Conservation (phyloP, 805 yeast genomes). For the Zygosaccharomyces kombuchaensis region DNA sequence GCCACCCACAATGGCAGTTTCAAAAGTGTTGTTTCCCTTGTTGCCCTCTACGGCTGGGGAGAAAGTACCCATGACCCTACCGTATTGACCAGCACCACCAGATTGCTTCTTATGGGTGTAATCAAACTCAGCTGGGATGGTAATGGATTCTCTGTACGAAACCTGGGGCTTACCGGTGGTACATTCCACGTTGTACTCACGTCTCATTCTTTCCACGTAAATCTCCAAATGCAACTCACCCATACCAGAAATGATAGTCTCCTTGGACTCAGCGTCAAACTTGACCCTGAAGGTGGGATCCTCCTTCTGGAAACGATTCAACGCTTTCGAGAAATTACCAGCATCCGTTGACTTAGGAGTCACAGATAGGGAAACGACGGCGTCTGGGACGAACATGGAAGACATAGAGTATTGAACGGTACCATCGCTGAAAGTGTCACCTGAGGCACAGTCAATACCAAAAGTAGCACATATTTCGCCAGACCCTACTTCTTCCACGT, state of each 20-base stretch:
- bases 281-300: conserved; percentile 97
- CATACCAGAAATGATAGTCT: conserved; percentile 89
- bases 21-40: conserved; percentile 68
- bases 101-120: conserved; percentile 96
- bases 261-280: conserved; percentile 88
- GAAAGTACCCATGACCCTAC: conserved; percentile 86
- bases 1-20: conserved; percentile 92
- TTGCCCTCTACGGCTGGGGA: conserved; percentile 51
- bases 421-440: conserved; percentile 94
- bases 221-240: conserved; percentile 97
- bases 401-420: conserved; percentile 80
- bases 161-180: conserved; percentile 97
- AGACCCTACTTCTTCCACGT: conserved; percentile 88
- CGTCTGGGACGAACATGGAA: conserved; percentile 98
- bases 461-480: conserved; percentile 99
- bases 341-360: conserved; percentile 84
- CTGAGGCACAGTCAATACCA: conserved; percentile 98
- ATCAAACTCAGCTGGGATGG: conserved; percentile 71
- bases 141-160: conserved; percentile 91
- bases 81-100: conserved; percentile 99
- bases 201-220: conserved; percentile 95
- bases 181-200: conserved; percentile 96
- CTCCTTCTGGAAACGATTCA: conserved; percentile 96
- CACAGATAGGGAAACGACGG: conserved; percentile 91
- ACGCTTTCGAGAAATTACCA: conserved; percentile 90